phyloP scores from a whole-genome alignment of 2,329 filamentous ascomycete species.

The Fusarium sp. region DNA sequence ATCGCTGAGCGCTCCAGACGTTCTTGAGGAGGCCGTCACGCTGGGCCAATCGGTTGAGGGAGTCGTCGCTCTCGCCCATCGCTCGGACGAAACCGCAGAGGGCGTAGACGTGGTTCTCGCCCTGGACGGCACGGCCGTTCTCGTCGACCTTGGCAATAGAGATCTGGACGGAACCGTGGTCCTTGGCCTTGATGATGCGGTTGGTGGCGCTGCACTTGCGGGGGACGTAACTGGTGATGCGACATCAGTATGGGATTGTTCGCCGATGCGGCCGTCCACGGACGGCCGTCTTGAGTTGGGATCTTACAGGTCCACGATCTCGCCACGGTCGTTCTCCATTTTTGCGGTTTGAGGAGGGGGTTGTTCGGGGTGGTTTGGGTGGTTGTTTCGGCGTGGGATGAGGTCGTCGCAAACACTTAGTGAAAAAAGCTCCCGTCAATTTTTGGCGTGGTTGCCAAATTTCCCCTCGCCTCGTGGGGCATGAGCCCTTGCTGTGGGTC shows the following conservation, averaged over 20 bases:
- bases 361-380: constrained; percentile 46
- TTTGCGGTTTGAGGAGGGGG: constrained; percentile 60
- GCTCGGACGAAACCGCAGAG: constrained; percentile 97
- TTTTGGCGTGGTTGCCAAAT: constrained; percentile 51
- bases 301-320: constrained; percentile 98
- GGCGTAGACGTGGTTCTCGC: constrained; percentile 97
- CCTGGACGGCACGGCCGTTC: constrained; percentile 91
- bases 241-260: constrained; percentile 44
- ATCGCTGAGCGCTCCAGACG: constrained; percentile 87
- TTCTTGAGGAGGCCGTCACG: constrained; percentile 96
- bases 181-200: constrained; percentile 99
- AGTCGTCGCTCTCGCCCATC: constrained; percentile 98
- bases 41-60: constrained; percentile 95
- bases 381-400: constrained; percentile 46
- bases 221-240: constrained; percentile 83
- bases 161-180: constrained; percentile 98
- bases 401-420: constrained; percentile 47
- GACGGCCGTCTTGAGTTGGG: constrained; percentile 27
- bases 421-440: constrained; percentile 45
- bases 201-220: constrained; percentile 99
- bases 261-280: not conserved
- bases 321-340: constrained; percentile 99
- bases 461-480: constrained; percentile 48
- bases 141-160: constrained; percentile 98
- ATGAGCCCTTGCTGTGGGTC: constrained; percentile 52